phyloP scores from a whole-genome alignment of 345 rosid genomes.

The Eucalyptus marginata region DNA sequence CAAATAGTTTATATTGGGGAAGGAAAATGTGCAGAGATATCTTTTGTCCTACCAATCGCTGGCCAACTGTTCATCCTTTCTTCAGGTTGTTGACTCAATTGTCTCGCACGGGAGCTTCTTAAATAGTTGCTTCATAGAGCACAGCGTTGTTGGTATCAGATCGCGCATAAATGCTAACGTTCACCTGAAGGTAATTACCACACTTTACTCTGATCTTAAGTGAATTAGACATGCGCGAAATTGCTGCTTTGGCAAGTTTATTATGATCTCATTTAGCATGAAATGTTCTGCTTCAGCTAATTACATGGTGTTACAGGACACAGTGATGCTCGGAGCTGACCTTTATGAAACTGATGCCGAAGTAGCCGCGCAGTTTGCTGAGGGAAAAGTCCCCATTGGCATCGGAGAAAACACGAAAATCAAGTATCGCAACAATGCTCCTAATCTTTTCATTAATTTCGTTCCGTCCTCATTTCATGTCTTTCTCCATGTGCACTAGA shows the following conservation, averaged over 20 bases:
- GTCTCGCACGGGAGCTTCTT: constrained; percentile 91
- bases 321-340: constrained; percentile 92
- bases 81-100: constrained; percentile 76
- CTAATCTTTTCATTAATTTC: background rate
- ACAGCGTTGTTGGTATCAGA: constrained; percentile 83
- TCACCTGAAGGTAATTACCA: constrained; percentile 48
- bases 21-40: background rate
- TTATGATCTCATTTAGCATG: background rate
- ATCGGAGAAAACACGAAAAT: constrained; percentile 54
- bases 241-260: background rate
- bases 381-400: constrained; percentile 65
- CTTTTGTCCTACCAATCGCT: background rate
- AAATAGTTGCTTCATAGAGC: constrained; percentile 58
- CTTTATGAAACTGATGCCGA: constrained; percentile 79
- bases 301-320: constrained; percentile 37
- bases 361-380: constrained; percentile 43
- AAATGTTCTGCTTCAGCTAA: background rate
- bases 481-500: background rate
- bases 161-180: constrained; percentile 70
- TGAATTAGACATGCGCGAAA: background rate
- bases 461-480: background rate
- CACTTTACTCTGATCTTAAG: background rate
- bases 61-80: background rate
- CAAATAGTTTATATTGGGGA: background rate
- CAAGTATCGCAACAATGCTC: background rate